phyloP scores from a whole-genome alignment of 306 rosid genomes.

The Lathyrus oleraceus region DNA sequence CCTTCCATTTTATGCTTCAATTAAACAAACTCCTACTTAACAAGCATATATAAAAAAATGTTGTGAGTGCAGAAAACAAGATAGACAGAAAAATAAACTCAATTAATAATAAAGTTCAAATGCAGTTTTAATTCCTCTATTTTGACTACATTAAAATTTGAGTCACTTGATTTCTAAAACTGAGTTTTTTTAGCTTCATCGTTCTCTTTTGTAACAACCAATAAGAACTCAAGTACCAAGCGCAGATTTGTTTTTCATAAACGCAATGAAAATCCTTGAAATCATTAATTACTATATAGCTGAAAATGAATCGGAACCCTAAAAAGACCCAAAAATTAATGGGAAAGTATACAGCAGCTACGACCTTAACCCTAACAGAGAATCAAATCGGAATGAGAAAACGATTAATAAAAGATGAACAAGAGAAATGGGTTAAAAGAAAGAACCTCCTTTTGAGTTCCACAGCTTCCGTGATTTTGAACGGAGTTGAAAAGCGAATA shows the following conservation, averaged over 20 bases:
- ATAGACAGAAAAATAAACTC: too few relatives aligned
- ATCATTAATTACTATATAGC: neutral
- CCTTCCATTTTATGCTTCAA: conserved; percentile 83
- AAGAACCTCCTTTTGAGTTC: neutral
- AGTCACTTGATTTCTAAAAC: too few relatives aligned
- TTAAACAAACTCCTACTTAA: too few relatives aligned
- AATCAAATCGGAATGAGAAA: neutral
- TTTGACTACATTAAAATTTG: too few relatives aligned
- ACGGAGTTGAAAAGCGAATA: neutral
- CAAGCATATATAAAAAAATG: too few relatives aligned
- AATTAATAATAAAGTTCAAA: too few relatives aligned
- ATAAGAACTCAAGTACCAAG: neutral
- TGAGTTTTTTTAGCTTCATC: too few relatives aligned
- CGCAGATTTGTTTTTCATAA: too few relatives aligned
- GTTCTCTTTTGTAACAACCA: too few relatives aligned
- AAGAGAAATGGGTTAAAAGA: neutral
- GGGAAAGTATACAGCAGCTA: neutral
- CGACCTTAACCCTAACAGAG: neutral
- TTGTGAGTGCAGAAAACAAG: too few relatives aligned
- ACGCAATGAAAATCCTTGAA: neutral
- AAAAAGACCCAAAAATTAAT: neutral
- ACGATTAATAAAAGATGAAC: neutral
- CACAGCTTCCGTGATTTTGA: neutral
- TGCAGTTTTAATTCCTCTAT: too few relatives aligned
- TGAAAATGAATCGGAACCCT: neutral